Evolutionary conservation across 73 alveolate genomes (phyloP).

Genomic region (Paramecium primaurelia): DNA sequence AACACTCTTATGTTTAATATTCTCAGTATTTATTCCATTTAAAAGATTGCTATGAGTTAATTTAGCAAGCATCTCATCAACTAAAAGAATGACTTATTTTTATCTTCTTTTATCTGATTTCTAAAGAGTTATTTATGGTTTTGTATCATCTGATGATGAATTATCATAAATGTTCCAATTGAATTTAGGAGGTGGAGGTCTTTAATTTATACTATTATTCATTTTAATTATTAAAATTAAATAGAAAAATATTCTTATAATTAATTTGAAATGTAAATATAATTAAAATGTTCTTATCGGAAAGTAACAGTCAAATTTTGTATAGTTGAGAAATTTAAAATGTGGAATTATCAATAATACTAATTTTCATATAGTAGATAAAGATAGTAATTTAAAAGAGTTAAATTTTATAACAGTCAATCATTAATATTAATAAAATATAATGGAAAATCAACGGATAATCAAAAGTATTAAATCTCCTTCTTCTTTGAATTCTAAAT

Average conservation of each 20-base stretch:
- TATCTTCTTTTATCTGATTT: slow-evolving; percentile 7
- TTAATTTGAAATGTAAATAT: neutral
- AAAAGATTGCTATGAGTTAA: neutral
- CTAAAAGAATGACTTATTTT: neutral
- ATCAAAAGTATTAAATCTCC: neutral
- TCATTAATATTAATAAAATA: neutral
- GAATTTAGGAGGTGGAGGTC: slow-evolving; percentile 18
- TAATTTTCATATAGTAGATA: neutral
- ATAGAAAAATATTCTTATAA: neutral
- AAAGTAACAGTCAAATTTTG: neutral
- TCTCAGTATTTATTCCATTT: neutral
- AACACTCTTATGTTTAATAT: neutral
- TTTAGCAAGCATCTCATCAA: neutral
- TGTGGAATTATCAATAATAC: neutral
- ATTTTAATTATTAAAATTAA: neutral
- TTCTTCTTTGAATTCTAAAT: neutral
- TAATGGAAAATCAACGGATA: neutral
- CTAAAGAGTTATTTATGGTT: neutral
- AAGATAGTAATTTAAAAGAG: neutral
- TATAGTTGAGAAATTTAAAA: neutral
- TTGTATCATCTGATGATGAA: neutral
- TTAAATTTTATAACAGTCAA: neutral
- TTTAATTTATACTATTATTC: neutral
- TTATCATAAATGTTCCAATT: neutral
- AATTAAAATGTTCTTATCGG: neutral